phyloP scores from a whole-genome alignment of 2,329 filamentous ascomycete species.

The Shiraia bambusicola region DNA sequence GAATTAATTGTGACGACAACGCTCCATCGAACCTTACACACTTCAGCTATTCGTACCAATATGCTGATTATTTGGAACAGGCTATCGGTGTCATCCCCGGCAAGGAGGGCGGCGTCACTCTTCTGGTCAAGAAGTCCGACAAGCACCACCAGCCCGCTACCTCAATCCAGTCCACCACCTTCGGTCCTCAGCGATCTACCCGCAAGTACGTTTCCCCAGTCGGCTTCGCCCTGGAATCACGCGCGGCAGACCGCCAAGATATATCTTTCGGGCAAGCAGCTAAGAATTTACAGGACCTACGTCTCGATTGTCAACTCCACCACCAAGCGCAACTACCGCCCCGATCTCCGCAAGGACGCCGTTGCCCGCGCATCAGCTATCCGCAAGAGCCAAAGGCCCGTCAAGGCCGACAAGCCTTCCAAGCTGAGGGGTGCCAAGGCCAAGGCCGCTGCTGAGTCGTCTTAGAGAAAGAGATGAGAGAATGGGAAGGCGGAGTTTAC shows the following conservation, averaged over 20 bases:
- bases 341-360: conserved; percentile 59
- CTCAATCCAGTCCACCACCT: conserved; percentile 65
- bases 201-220: conserved; percentile 67
- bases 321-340: conserved; percentile 80
- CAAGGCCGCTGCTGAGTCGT: conserved; percentile 59
- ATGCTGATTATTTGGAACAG: conserved; percentile 48
- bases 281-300: conserved; percentile 65
- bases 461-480: conserved; percentile 25
- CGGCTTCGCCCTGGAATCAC: background rate
- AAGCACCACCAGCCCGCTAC: conserved; percentile 72
- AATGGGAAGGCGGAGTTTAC: conserved; percentile 15
- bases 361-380: conserved; percentile 86
- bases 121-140: conserved; percentile 82
- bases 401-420: conserved; percentile 71
- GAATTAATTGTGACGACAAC: too few species aligned
- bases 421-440: conserved; percentile 82
- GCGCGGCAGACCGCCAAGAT: background rate
- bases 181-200: conserved; percentile 70
- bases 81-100: conserved; percentile 76
- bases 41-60: background rate
- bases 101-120: conserved; percentile 76
- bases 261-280: background rate
- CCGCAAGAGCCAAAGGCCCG: conserved; percentile 73
- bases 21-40: too few species aligned
- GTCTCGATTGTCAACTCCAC: conserved; percentile 79